Conservation (phyloP, 768 basidiomycete genomes). For the Mycena leptocephala region DNA sequence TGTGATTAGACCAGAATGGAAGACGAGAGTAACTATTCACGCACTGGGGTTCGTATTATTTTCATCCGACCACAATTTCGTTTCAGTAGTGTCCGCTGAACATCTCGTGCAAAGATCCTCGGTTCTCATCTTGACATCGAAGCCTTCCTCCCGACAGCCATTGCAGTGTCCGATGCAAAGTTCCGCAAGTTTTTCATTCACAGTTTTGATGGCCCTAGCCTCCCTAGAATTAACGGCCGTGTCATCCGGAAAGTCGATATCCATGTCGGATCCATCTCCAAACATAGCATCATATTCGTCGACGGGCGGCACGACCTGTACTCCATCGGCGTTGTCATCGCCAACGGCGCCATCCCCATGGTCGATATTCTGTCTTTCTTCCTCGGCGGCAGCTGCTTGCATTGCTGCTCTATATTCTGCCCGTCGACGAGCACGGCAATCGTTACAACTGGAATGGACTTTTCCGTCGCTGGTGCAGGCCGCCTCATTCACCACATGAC, state of each 20-base stretch:
- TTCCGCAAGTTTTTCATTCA: neutral
- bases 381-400: neutral
- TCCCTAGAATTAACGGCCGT: neutral
- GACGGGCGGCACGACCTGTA: neutral
- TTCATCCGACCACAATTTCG: constrained; percentile 2
- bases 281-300: constrained; percentile 6
- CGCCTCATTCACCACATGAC: neutral
- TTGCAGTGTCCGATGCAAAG: neutral
- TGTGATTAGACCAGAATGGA: neutral
- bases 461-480: neutral
- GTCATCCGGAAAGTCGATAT: constrained; percentile 5
- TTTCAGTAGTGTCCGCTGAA: neutral
- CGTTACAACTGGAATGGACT: neutral
- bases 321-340: neutral
- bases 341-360: neutral
- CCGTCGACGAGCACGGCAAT: neutral
- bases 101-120: neutral
- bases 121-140: constrained; percentile 2
- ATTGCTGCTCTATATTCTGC: neutral
- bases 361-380: neutral
- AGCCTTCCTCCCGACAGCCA: constrained; percentile 21
- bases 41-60: constrained; percentile 19
- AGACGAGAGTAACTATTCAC: neutral
- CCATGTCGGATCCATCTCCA: constrained; percentile 7
- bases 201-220: neutral